phyloP scores from a whole-genome alignment of 495 filamentous ascomycete species.

The Penicillium canescens region DNA sequence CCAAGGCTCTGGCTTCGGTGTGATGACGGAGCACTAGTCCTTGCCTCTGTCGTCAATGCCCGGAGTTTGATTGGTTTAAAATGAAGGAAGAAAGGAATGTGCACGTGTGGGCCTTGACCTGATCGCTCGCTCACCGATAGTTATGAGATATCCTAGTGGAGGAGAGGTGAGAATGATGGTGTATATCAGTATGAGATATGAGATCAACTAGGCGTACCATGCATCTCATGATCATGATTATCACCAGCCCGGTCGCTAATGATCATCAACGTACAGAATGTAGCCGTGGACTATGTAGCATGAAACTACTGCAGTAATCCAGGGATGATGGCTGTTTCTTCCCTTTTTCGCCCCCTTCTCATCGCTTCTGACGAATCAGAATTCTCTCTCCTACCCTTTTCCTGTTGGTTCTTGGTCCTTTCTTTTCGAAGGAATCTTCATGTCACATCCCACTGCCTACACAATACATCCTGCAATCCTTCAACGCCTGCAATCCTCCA shows the following conservation, averaged over 20 bases:
- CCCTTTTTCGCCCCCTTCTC: background rate
- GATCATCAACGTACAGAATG: background rate
- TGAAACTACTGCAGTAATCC: background rate
- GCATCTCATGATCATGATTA: background rate
- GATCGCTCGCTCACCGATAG: constrained; percentile 2
- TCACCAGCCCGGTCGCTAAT: background rate
- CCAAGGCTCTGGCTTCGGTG: constrained; percentile 20
- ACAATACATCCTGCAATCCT: background rate
- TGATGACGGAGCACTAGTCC: constrained; percentile 23
- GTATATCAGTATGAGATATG: too few species aligned
- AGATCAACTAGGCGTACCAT: background rate
- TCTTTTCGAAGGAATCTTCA: background rate
- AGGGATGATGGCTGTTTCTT: background rate
- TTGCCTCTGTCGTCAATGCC: constrained; percentile 13
- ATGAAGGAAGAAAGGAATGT: background rate
- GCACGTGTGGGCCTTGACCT: background rate
- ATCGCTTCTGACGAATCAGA: background rate
- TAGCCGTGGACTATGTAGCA: too few species aligned
- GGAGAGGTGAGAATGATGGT: background rate
- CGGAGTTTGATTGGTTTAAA: constrained; percentile 12
- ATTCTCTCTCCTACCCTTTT: background rate
- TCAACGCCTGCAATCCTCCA: background rate
- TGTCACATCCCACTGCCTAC: background rate
- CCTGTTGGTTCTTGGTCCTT: constrained; percentile 4
- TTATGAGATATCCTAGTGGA: background rate